Base-by-base conservation (phyloP, 1,284 basidiomycete species). In the Apiotrichum sp. region DNA sequence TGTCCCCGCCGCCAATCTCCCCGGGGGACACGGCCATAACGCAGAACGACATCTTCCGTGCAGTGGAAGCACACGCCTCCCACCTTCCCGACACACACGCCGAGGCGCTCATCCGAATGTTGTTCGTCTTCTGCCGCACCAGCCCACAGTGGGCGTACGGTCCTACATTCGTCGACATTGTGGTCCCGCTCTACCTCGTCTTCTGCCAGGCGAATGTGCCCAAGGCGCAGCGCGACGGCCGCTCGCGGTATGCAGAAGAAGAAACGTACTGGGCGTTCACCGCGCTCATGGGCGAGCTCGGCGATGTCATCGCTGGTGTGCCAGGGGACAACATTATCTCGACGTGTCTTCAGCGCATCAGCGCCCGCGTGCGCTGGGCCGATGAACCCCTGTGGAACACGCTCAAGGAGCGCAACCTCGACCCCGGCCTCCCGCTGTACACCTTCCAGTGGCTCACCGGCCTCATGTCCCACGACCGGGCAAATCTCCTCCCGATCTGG, bases 181-280 rank as follows among this genome's bases (percentile, higher is more conserved):
- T 72, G n/a, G 60, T 66, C 2, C 68, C 69, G 7, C 59, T 78
- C 16, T 78, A 78, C 56, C 65, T 70, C 2, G 57, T 71, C 8
- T 75, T 64, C 52, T 52, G 59, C 8, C 65, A 64, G 41, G 51
- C 50, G 10, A 52, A 53, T 14, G 52, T 43, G 11, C 53, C 47
- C 39, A 49, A 41, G 40, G 48, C 22, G 4, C 42, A 34, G 42
- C 47, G 57, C 38, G 34, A 39, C 32, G 16, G 44, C 14, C 56
- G 52, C 14, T 33, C 48, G 2, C 38, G 48, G 6, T 56, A 68
- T 44, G 70, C 65, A 2, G 76, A 76, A 51, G 73, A 73, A 45
- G 69, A 74, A 47, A 66, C 70, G 9, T 77, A 68, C 56, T 74
- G 73, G 72, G 68, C 67, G 10, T 62, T 75, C 16, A 56, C 62